Base-by-base conservation (phyloP, 1,139 yeast genomes). In the Yamadazyma songkhlaensis region DNA sequence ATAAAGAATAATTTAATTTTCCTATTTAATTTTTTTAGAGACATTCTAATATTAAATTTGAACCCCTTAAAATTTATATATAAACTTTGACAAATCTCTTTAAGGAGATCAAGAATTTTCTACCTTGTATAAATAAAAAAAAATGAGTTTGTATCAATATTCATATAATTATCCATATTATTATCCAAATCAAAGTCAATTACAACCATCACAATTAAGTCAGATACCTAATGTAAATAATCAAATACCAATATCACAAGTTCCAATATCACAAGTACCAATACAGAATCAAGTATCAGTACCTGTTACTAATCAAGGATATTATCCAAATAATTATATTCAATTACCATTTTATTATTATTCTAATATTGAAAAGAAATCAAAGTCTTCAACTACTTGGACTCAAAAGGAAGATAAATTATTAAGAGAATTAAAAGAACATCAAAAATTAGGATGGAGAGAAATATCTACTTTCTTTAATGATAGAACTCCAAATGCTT, bases 401-500 rank as follows among this genome's bases (percentile, higher is more conserved):
- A 53, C 70, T 0, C 60, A 67, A n/a, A 54, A 59, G 35, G 72
- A 66, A 42, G 72, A 66, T 42, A 60, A 60, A 41, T 47, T 66
- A 11, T 54, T 66, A 34, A 46, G 70, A 34, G 65, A 64, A 37
- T 56, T 66, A 37, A 66, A 66, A 45, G 72, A 66, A 35, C 60
- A 59, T 3, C 72, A 66, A 45, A 67, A 67, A 43, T 55, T 68
- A 39, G 75, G 75, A 1, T 69, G 75, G 75, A 55, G 72, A 50
- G 74, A 68, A 44, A 67, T 69, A 28, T 62, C 70, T 10, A 54
- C 67, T 5, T 69, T 64, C 38, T 69, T 68, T 49, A 57, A 59
- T 39, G 72, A 67, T 48, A 52, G 75, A 40, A 69, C 74, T 4
- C 74, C 74, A 15, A 68, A 68, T 49, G 74, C 74, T 6, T 69